These are phyloP conservation scores for Leishmania braziliensis DNA, from an alignment of 208 protist genomes.

Conservation along the genomic window DNA sequence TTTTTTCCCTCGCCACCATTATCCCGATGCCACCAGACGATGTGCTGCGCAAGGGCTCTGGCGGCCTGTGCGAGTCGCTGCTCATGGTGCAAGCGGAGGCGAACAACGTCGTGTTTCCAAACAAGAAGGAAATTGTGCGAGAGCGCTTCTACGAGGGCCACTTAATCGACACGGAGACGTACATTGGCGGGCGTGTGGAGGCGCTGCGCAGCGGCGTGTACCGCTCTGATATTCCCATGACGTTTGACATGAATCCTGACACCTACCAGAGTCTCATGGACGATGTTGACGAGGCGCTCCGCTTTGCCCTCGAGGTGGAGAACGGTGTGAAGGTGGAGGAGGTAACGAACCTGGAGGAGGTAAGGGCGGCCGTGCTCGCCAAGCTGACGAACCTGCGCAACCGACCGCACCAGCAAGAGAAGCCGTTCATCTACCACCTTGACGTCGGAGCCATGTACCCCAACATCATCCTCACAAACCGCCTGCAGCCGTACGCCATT, in stretches of 20 bases:
- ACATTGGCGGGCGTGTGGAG: slow-evolving; percentile 98
- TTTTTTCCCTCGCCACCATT: slow-evolving; percentile 99
- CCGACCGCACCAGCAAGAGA: slow-evolving; percentile 71
- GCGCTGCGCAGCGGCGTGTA: slow-evolving; percentile 97
- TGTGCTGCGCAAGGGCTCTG: slow-evolving; percentile 98
- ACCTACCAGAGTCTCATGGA: slow-evolving; percentile 95
- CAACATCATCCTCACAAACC: slow-evolving; percentile 99
- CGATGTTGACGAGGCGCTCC: slow-evolving; percentile 91
- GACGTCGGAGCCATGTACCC: slow-evolving; percentile 99
- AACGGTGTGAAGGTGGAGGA: slow-evolving; percentile 85
- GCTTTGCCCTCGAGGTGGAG: slow-evolving; percentile 93
- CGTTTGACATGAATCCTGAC: slow-evolving; percentile 94
- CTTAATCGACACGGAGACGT: slow-evolving; percentile 99
- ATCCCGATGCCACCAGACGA: slow-evolving; percentile 99
- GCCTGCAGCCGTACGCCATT: slow-evolving; percentile 98
- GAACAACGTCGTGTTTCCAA: slow-evolving; percentile 99
- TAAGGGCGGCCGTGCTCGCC: slow-evolving; percentile 62
- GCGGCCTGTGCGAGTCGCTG: slow-evolving; percentile 99
- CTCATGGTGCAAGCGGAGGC: slow-evolving; percentile 98
- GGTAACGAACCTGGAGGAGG: slow-evolving; percentile 95
- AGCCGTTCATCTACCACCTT: slow-evolving; percentile 99
- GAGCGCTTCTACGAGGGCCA: slow-evolving; percentile 97
- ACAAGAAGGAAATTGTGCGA: slow-evolving; percentile 95
- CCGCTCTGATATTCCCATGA: slow-evolving; percentile 95
- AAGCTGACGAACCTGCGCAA: slow-evolving; percentile 91